A percentile compares a stretch with the other conserved stretches of the same genome.
Evolutionary conservation across 352 stramenopile genomes (phyloP).

Genomic region (Phytophthora fragariaefolia): DNA sequence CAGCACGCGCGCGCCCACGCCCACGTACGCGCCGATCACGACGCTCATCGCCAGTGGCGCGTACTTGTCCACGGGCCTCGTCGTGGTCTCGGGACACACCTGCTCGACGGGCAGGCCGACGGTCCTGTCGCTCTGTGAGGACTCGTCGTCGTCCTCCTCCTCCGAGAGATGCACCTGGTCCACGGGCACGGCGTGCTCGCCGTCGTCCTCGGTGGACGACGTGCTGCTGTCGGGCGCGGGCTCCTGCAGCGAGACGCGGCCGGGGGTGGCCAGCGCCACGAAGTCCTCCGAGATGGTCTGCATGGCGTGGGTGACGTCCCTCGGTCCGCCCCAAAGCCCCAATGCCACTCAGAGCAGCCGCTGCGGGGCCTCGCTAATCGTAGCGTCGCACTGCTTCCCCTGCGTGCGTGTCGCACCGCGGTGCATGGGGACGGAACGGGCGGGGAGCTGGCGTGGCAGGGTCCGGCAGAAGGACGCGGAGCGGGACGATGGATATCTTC

Average conservation of each 20-base stretch:
- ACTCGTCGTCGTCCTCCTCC: slow-evolving; percentile 5
- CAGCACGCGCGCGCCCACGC: slow-evolving; percentile 55
- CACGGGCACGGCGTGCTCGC: slow-evolving; percentile 26
- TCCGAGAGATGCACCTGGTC: slow-evolving; percentile 17
- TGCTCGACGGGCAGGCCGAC: slow-evolving; percentile 3
- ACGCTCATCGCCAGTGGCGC: slow-evolving; percentile 48
- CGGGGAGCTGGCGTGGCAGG: too few relatives aligned
- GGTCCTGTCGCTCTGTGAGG: slow-evolving; percentile 9
- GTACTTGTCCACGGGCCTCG: slow-evolving; percentile 36
- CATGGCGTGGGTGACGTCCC: slow-evolving; percentile 25
- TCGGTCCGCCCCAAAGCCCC: slow-evolving; percentile 2
- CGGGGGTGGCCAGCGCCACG: slow-evolving; percentile 37
- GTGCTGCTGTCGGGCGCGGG: slow-evolving; percentile 29
- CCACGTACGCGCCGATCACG: slow-evolving; percentile 53
- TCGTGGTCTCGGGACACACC: slow-evolving; percentile 2
- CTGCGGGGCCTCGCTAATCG: slow-evolving; percentile 33
- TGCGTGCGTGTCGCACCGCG: too few relatives aligned
- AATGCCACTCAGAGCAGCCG: too few relatives aligned
- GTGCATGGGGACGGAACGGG: slow-evolving; percentile 5
- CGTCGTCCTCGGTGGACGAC: slow-evolving; percentile 39
- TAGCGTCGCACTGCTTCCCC: slow-evolving; percentile 10
- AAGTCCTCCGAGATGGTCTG: slow-evolving; percentile 58
- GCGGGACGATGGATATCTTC: too few relatives aligned
- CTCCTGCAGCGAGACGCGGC: slow-evolving; percentile 3
- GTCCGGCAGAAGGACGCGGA: too few relatives aligned